These are phyloP conservation scores for Balakata baccata DNA, from an alignment of 345 rosid species.

Conservation along the genomic window DNA sequence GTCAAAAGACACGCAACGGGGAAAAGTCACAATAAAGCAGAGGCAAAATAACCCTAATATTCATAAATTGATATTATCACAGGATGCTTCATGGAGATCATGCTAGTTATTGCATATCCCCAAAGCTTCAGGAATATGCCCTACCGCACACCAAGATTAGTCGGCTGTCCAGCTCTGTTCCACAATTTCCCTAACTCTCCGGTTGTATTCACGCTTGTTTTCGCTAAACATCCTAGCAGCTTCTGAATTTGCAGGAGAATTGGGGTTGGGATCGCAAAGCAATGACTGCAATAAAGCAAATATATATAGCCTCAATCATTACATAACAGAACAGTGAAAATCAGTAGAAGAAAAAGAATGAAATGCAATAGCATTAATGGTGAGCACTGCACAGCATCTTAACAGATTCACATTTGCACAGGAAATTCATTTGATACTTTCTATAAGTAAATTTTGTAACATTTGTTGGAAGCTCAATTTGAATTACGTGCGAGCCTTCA, in stretches of 20 bases:
- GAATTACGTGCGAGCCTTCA: too few species aligned
- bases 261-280: conserved; percentile 93
- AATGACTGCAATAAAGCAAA: conserved; percentile 47
- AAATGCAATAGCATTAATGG: too few species aligned
- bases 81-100: conserved; percentile 2
- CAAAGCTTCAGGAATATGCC: conserved; percentile 9
- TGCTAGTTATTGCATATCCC: conserved; percentile 1
- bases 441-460: background rate
- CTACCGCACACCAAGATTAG: conserved; percentile 21
- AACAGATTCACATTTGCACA: too few species aligned
- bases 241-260: conserved; percentile 96
- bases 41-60: conserved; percentile 12
- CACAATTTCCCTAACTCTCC: conserved; percentile 79
- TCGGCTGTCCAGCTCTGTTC: conserved; percentile 97
- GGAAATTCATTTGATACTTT: background rate
- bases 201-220: conserved; percentile 87
- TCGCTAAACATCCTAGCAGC: conserved; percentile 95
- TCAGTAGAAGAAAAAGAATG: background rate
- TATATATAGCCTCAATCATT: conserved; percentile 3
- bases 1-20: conserved; percentile 11
- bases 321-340: background rate
- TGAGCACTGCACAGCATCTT: too few species aligned
- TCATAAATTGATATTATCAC: conserved; percentile 5
- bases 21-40: conserved; percentile 11
- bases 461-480: background rate